Evolutionary conservation across 148 eudicot genomes (phyloP).

Genomic region (Rhododendron vialii): DNA sequence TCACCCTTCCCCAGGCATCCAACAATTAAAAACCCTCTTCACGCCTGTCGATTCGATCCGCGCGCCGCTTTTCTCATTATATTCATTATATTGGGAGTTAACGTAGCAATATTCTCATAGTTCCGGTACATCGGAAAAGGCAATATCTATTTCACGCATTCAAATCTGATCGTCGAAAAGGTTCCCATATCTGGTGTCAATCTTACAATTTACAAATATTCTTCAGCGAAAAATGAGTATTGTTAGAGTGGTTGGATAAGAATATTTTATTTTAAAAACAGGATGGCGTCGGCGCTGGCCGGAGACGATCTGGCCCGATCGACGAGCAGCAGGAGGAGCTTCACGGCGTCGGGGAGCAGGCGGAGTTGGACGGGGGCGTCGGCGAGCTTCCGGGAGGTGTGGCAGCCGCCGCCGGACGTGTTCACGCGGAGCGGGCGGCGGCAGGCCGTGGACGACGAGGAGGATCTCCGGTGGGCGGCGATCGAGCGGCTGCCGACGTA

Average conservation of each 20-base stretch:
- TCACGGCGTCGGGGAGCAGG: constrained; percentile 4
- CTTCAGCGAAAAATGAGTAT: no score
- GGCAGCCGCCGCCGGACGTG: constrained; percentile 28
- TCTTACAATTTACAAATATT: neutral
- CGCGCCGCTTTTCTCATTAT: neutral
- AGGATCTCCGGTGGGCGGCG: constrained; percentile 65
- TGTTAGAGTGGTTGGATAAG: no score
- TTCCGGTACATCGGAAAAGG: no score
- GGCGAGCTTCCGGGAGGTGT: constrained; percentile 20
- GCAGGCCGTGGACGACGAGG: constrained; percentile 37
- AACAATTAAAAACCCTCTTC: neutral
- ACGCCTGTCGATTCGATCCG: neutral
- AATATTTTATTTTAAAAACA: neutral
- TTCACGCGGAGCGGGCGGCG: constrained; percentile 13
- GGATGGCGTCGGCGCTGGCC: constrained; percentile 23
- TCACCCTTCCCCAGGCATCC: neutral
- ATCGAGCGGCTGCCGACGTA: constrained; percentile 59
- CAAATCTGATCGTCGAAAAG: neutral
- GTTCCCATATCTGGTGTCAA: neutral
- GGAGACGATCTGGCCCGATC: constrained; percentile 23
- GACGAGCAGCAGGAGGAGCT: constrained; percentile 16
- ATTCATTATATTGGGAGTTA: no score
- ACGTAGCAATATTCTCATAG: no score
- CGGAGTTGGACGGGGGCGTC: constrained; percentile 9
- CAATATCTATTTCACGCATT: no score